These are phyloP conservation scores for Brassica juncea DNA, from an alignment of 345 rosid species.

Conservation along the genomic window DNA sequence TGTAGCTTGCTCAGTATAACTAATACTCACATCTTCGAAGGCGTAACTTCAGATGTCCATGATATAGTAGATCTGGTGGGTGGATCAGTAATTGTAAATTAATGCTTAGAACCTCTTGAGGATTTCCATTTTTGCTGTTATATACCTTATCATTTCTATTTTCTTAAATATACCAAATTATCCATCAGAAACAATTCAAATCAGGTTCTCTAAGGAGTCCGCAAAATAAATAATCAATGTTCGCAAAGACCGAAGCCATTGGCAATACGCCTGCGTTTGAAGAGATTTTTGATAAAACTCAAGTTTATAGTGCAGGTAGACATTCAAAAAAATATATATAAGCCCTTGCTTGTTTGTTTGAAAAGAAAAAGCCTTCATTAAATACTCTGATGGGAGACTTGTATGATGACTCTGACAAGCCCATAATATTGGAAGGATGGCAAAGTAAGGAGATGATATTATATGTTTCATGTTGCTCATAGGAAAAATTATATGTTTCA, in stretches of 20 bases:
- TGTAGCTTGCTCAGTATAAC: neutral
- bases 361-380: neutral
- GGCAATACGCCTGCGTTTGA: too few species aligned
- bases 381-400: slow-evolving; percentile 9
- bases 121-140: too few species aligned
- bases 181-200: neutral
- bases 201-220: neutral
- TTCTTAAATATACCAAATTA: neutral
- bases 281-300: neutral
- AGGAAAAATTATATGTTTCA: slow-evolving; percentile 9
- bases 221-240: too few species aligned
- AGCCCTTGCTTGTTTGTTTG: neutral
- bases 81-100: too few species aligned
- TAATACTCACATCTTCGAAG: neutral
- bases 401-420: neutral
- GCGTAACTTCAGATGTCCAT: neutral
- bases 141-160: too few species aligned
- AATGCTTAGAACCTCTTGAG: too few species aligned
- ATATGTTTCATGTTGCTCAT: slow-evolving; percentile 1
- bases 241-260: too few species aligned
- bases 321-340: neutral
- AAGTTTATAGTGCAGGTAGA: neutral
- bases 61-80: too few species aligned
- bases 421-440: neutral
- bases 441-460: neutral